These are phyloP conservation scores for Durio zibethinus DNA, from an alignment of 345 rosid genomes.

Conservation along the genomic window DNA sequence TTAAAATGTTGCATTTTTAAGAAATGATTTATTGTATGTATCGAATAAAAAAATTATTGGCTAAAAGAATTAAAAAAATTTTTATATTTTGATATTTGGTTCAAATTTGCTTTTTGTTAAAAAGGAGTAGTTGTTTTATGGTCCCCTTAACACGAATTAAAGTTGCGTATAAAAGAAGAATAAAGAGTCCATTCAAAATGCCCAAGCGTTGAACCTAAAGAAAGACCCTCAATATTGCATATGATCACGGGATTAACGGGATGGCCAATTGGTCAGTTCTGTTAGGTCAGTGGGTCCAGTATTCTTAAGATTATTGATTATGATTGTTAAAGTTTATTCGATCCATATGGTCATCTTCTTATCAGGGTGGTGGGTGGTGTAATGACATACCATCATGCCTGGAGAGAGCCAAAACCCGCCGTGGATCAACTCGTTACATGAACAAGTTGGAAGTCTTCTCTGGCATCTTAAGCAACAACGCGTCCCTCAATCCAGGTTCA, in stretches of 20 bases:
- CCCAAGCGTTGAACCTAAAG: neutral
- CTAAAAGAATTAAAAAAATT: neutral
- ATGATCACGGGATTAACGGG: neutral
- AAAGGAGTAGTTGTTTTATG: neutral
- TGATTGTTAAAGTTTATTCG: neutral
- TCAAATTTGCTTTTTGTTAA: no score
- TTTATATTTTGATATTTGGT: neutral
- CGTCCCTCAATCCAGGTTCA: constrained; percentile 83
- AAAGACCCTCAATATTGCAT: neutral
- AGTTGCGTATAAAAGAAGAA: neutral
- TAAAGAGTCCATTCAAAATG: neutral
- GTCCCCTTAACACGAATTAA: neutral
- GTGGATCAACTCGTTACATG: constrained; percentile 84
- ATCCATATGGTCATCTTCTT: neutral
- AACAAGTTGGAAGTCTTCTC: constrained; percentile 57
- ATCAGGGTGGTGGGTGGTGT: constrained; percentile 99
- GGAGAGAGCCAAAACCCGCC: constrained; percentile 65
- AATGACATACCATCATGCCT: constrained; percentile 71
- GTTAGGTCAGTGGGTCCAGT: constrained; percentile 17
- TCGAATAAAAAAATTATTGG: no score
- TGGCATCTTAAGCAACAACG: constrained; percentile 80
- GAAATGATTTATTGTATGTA: neutral
- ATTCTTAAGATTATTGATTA: constrained; percentile 9
- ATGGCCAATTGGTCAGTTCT: neutral
- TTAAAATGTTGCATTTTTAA: neutral